phyloP scores from a whole-genome alignment of 495 filamentous ascomycete species.

The Aspergillus baeticus region DNA sequence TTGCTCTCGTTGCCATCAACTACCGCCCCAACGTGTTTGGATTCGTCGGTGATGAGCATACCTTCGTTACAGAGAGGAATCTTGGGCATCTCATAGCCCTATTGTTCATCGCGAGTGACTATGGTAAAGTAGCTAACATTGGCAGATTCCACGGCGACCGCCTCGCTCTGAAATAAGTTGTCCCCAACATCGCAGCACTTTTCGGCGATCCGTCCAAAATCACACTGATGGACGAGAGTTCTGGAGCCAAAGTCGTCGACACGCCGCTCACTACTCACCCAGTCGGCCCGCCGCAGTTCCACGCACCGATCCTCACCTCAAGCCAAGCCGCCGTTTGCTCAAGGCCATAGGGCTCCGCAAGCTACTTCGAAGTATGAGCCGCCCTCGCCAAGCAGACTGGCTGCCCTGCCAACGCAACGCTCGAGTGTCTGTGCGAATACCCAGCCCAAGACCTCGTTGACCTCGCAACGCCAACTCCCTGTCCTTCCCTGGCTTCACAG shows the following conservation, averaged over 20 bases:
- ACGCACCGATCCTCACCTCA: slow-evolving; percentile 14
- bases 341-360: background rate
- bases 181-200: slow-evolving; percentile 30
- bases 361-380: slow-evolving; percentile 10
- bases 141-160: slow-evolving; percentile 23
- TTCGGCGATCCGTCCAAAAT: slow-evolving; percentile 29
- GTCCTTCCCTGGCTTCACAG: background rate
- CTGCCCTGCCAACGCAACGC: slow-evolving; percentile 6
- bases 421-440: slow-evolving; percentile 1
- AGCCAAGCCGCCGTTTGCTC: slow-evolving; percentile 9
- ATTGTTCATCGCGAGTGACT: background rate
- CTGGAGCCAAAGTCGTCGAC: slow-evolving; percentile 23
- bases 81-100: slow-evolving; percentile 17
- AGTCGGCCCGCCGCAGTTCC: background rate
- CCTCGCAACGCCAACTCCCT: background rate
- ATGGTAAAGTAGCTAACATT: too few species aligned
- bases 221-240: slow-evolving; percentile 20
- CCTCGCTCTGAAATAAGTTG: slow-evolving; percentile 36
- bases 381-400: slow-evolving; percentile 11
- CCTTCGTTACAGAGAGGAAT: slow-evolving; percentile 22
- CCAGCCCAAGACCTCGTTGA: slow-evolving; percentile 8
- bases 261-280: slow-evolving; percentile 4
- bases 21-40: slow-evolving; percentile 41
- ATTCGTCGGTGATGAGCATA: slow-evolving; percentile 23
- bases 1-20: slow-evolving; percentile 26